A percentile compares a stretch with the other conserved stretches of the same genome.
Evolutionary conservation across 1,284 basidiomycete genomes (phyloP).

Genomic region (Thecaphora thlaspeos): DNA sequence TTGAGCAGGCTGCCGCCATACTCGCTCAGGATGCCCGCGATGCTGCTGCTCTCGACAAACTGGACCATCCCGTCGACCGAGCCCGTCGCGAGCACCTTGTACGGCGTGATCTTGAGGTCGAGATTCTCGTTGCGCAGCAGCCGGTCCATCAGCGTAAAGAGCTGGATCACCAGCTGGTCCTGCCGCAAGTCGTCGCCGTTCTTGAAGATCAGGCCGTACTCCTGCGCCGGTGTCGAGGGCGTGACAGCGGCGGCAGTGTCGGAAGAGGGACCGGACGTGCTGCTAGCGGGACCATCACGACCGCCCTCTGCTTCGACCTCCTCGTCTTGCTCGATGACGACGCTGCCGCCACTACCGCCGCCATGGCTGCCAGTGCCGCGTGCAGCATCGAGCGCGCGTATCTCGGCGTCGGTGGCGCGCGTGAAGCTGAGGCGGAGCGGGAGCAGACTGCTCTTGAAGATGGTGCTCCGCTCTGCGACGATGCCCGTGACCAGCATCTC

Average conservation of each 20-base stretch:
- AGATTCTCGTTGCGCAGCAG: constrained; percentile 91
- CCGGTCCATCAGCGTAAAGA: constrained; percentile 96
- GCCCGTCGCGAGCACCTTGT: constrained; percentile 90
- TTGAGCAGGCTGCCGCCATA: constrained; percentile 75
- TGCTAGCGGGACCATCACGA: too few species aligned
- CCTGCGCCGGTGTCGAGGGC: not conserved
- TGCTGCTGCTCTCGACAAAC: constrained; percentile 90
- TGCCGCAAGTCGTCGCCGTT: constrained; percentile 98
- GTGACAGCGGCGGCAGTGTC: too few species aligned
- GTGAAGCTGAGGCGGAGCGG: constrained; percentile 83
- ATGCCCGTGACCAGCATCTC: constrained; percentile 78
- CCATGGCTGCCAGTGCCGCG: too few species aligned
- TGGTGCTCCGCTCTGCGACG: constrained; percentile 82
- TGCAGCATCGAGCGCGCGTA: too few species aligned
- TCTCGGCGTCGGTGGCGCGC: constrained; percentile 13
- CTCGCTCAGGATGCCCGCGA: constrained; percentile 81
- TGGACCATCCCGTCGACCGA: constrained; percentile 92
- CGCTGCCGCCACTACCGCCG: too few species aligned
- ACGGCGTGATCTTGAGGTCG: constrained; percentile 87
- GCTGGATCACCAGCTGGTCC: constrained; percentile 93
- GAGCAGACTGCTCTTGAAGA: constrained; percentile 96
- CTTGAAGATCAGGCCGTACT: constrained; percentile 93
- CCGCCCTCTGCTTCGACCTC: not conserved
- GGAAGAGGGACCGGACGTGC: too few species aligned
- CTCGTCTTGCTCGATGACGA: not conserved